Evolutionary conservation across 1,139 yeast species (phyloP).

Genomic region (Keqinozyma sinolaborantium): DNA sequence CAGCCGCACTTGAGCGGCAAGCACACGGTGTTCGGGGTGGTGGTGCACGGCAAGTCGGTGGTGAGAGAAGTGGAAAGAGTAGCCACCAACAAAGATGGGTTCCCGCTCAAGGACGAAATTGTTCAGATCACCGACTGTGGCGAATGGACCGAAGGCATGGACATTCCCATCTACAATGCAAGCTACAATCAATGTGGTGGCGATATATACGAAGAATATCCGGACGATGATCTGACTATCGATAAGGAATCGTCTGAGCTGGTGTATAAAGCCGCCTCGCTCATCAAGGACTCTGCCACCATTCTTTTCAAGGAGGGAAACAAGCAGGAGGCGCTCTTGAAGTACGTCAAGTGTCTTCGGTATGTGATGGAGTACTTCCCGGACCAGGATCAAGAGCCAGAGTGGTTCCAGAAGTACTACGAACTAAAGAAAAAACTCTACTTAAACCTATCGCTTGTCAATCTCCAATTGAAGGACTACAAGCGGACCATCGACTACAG

Average conservation of each 20-base stretch:
- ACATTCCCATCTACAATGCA: constrained; percentile 58
- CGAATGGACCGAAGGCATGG: constrained; percentile 51
- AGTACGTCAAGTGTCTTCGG: constrained; percentile 60
- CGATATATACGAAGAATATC: constrained; percentile 70
- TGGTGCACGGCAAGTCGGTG: constrained; percentile 63
- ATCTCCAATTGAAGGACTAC: constrained; percentile 45
- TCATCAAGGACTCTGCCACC: constrained; percentile 66
- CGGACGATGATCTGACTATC: constrained; percentile 62
- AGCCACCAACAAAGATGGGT: constrained; percentile 37
- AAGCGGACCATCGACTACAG: constrained; percentile 49
- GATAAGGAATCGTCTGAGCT: constrained; percentile 55
- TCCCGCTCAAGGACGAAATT: constrained; percentile 29
- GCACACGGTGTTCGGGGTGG: constrained; percentile 75
- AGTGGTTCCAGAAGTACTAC: constrained; percentile 45
- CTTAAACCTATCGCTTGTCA: constrained; percentile 54
- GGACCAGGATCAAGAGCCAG: constrained; percentile 61
- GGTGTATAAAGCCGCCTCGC: constrained; percentile 48
- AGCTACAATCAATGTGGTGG: constrained; percentile 61
- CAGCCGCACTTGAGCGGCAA: constrained; percentile 73
- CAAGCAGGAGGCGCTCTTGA: constrained; percentile 49
- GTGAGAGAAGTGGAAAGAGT: constrained; percentile 61
- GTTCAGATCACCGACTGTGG: constrained; percentile 65
- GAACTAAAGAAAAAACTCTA: constrained; percentile 59
- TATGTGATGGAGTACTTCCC: constrained; percentile 72
- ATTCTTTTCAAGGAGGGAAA: constrained; percentile 52